Base-by-base conservation (phyloP, 169 alveolate species). In the Amoebophrya sp. region DNA sequence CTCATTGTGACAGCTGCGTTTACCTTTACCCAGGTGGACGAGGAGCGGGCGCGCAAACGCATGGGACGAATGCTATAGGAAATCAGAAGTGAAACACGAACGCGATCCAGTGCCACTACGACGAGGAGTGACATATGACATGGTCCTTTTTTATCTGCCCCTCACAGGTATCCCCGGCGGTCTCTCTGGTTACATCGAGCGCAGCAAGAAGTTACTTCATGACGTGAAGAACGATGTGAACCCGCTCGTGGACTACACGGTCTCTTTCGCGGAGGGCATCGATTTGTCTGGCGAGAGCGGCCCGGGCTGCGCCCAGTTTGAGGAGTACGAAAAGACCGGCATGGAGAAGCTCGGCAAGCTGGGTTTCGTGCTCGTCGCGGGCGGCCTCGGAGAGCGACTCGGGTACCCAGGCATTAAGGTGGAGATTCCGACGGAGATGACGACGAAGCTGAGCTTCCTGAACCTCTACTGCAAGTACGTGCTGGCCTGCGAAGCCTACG, bases 301-400 rank as follows among this genome's bases (percentile, higher is more conserved):
- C 23, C 78, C 78, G 34, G 78, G 78, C 23, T 23, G 29, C 7
- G 4, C 89, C 26, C 29, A 45, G 29, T 92, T 91, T 41, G 87
- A 43, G 0, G 88, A 16, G 29, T 78, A 40, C 29, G 94, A 92
- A 89, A 89, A 88, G 23, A 70, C 38, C 40, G 94, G 94, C 31
- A 23, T 91, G 88, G 39, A 58, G 90, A 69, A 90, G 88, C 88
- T 97, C 2, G 89, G 90, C 48, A 87, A 95, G 40, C 92, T 96
- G 42, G 97, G 97, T 20, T 96, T 97, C 92, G 98, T 97, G n/a
- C 91, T 97, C 88, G 99, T 97, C 15, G 99, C 99, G 0, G 99
- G 99, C 26, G 99, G 99, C 40, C 93, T 97, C 50, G 99, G 99
- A 5, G 99, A 97, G 93, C 94, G 99, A 88, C 94, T 97, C 40